Percentiles rank a stretch among this genome's conserved stretches.
These are phyloP conservation scores for Saraca asoca DNA, from an alignment of 331 rosid species.

Conservation along the genomic window DNA sequence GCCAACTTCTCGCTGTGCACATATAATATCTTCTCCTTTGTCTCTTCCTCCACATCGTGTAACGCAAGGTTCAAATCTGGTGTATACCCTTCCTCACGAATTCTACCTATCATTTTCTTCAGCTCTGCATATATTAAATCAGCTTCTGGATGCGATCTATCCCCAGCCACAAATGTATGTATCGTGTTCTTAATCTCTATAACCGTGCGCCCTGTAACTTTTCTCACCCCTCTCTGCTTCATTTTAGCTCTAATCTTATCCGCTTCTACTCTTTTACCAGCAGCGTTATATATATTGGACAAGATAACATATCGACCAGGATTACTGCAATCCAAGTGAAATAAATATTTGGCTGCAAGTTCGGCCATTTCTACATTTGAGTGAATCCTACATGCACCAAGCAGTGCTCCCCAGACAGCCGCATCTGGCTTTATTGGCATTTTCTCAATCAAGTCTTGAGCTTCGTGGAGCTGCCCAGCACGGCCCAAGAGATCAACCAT, in stretches of 20 bases:
- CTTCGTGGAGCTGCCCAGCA: conserved; percentile 47
- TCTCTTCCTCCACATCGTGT: conserved; percentile 54
- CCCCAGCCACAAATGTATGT: conserved; percentile 50
- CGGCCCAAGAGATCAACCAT: conserved; percentile 63
- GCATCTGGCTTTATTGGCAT: conserved; percentile 55
- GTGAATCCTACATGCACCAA: conserved; percentile 56
- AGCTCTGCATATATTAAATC: conserved; percentile 42
- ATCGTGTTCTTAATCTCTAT: conserved; percentile 47
- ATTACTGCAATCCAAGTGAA: conserved; percentile 51
- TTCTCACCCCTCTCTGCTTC: conserved; percentile 49
- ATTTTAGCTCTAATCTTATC: conserved; percentile 43
- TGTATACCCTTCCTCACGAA: conserved; percentile 44
- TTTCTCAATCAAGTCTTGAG: conserved; percentile 45
- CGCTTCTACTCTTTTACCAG: conserved; percentile 47
- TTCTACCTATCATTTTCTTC: conserved; percentile 46
- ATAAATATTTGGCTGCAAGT: conserved; percentile 43
- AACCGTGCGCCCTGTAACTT: conserved; percentile 48
- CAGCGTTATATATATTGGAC: conserved; percentile 52
- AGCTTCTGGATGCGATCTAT: conserved; percentile 40
- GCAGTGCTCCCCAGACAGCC: conserved; percentile 61
- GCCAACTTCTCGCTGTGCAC: conserved; percentile 57
- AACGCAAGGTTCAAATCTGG: conserved; percentile 51
- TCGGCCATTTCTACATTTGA: conserved; percentile 49
- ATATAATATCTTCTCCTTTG: conserved; percentile 44
- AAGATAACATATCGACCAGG: conserved; percentile 56